Percentiles rank a stretch among this genome's conserved stretches.
Conservation (phyloP, 768 basidiomycete genomes). For the Suillus paluster region DNA sequence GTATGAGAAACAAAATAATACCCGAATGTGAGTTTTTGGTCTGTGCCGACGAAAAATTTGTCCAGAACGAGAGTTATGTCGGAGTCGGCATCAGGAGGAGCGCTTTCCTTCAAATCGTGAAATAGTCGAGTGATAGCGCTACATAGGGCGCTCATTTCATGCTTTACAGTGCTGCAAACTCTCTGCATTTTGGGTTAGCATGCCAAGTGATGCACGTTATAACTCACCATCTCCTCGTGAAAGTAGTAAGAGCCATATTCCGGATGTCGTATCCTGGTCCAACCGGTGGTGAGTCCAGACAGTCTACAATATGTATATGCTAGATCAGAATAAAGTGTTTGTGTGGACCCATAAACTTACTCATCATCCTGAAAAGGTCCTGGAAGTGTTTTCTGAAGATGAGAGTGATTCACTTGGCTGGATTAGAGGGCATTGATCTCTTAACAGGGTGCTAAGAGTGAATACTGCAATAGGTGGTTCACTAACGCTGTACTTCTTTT, state of each 20-base stretch:
- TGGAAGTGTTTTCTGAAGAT: background rate
- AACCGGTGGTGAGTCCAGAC: conserved; percentile 19
- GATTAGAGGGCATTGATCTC: background rate
- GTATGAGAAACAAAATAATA: conserved; percentile 35
- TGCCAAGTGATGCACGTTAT: conserved; percentile 15
- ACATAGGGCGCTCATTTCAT: background rate
- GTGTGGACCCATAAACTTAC: background rate
- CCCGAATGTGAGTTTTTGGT: background rate
- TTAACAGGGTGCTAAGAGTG: background rate
- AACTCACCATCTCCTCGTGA: conserved; percentile 34
- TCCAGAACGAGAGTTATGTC: conserved; percentile 24
- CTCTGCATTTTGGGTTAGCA: conserved; percentile 8
- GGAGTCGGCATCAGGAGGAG: conserved; percentile 12
- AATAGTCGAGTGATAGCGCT: background rate
- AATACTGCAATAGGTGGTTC: background rate
- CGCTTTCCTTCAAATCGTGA: background rate
- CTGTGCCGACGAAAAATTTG: background rate
- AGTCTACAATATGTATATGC: background rate
- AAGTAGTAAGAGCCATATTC: conserved; percentile 39
- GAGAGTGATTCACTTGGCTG: background rate
- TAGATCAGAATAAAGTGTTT: background rate
- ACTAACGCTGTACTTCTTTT: background rate
- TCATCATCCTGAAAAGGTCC: background rate
- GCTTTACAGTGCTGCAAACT: conserved; percentile 10
- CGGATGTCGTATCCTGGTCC: conserved; percentile 34